Evolutionary conservation across 2,329 filamentous ascomycete species (phyloP).

Genomic region (Pseudocercospora fuligena): DNA sequence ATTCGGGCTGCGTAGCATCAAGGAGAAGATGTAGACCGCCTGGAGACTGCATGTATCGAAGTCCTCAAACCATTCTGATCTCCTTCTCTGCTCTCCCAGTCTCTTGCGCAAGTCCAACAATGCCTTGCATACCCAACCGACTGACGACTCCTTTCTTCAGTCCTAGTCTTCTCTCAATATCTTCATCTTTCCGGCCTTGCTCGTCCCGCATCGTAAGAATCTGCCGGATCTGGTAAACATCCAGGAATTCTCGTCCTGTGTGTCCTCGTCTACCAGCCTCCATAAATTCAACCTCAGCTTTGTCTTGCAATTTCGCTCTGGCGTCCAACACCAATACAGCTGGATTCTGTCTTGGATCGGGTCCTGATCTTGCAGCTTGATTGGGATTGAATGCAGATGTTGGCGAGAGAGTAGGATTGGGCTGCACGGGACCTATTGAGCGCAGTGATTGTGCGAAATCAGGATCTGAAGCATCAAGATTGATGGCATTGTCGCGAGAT

Average conservation of each 20-base stretch:
- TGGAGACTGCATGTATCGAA: neutral
- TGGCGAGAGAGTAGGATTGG: constrained; percentile 61
- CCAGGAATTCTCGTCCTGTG: constrained; percentile 50
- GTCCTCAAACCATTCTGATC: constrained; percentile 38
- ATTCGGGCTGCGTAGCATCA: constrained; percentile 17
- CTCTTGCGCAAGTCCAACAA: constrained; percentile 39
- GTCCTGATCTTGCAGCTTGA: constrained; percentile 37
- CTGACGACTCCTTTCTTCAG: constrained; percentile 42
- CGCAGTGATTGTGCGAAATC: constrained; percentile 81
- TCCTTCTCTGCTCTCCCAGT: constrained; percentile 38
- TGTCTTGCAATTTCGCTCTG: constrained; percentile 55
- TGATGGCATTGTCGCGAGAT: constrained; percentile 54
- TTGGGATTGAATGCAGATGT: constrained; percentile 55
- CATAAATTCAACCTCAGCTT: constrained; percentile 60
- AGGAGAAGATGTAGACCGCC: neutral
- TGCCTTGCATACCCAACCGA: constrained; percentile 38
- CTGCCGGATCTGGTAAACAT: constrained; percentile 48
- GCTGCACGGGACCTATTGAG: constrained; percentile 62
- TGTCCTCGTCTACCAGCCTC: constrained; percentile 48
- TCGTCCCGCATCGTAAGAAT: constrained; percentile 41
- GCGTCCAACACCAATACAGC: constrained; percentile 59
- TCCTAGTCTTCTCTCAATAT: constrained; percentile 42
- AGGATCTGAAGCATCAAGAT: constrained; percentile 65
- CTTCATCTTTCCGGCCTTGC: constrained; percentile 32
- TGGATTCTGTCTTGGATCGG: constrained; percentile 55